Percentiles rank a stretch among this genome's conserved stretches.
Evolutionary conservation across 345 rosid species (phyloP).

Genomic region (Moricandia moricandioides): DNA sequence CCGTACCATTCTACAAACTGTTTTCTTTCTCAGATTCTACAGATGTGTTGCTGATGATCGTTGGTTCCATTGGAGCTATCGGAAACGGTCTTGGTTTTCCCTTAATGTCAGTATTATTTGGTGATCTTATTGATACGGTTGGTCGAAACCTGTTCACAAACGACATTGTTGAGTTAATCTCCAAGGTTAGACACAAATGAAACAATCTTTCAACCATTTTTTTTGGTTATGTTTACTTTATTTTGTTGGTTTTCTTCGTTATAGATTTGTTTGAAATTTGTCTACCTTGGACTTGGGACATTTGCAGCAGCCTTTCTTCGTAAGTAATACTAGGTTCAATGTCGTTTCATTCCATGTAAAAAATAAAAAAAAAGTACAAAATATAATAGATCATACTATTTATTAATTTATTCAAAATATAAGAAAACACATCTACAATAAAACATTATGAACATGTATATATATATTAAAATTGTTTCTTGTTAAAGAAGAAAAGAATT

Average conservation of each 20-base stretch:
- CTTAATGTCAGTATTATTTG: conserved; percentile 70
- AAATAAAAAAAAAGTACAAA: too few relatives aligned
- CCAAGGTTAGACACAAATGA: conserved; percentile 42
- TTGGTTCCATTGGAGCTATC: conserved; percentile 60
- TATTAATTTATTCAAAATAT: too few relatives aligned
- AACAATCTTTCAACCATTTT: neutral
- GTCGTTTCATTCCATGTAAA: too few relatives aligned
- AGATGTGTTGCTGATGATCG: conserved; percentile 54
- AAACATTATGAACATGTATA: too few relatives aligned
- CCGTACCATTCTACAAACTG: conserved; percentile 65
- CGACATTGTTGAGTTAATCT: conserved; percentile 40
- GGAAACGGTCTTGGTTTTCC: conserved; percentile 65
- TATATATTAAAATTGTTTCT: too few relatives aligned
- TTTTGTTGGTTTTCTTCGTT: neutral
- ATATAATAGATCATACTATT: too few relatives aligned
- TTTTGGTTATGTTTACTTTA: neutral
- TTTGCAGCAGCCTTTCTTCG: conserved; percentile 54
- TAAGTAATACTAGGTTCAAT: too few relatives aligned
- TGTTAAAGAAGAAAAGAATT: too few relatives aligned
- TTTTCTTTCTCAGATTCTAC: conserved; percentile 60
- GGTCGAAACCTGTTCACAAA: conserved; percentile 48
- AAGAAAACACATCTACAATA: too few relatives aligned
- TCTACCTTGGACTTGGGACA: conserved; percentile 27
- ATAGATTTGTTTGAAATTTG: conserved; percentile 54
- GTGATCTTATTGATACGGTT: conserved; percentile 51